Conservation (phyloP, 805 yeast species). For the baker's yeast (Saccharomyces cerevisiae) region DNA sequence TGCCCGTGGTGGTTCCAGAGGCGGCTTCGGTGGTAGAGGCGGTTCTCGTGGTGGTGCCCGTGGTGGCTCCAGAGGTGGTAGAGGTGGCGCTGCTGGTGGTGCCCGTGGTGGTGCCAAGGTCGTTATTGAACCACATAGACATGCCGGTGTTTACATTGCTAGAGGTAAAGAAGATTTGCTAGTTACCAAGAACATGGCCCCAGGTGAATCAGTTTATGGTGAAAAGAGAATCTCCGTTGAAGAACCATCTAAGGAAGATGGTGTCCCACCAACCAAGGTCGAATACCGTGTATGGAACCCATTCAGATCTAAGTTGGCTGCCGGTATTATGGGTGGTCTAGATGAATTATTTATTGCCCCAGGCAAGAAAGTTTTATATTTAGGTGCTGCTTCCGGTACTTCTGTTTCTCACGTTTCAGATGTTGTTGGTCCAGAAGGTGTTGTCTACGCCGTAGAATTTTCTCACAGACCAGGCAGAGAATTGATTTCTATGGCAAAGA, state of each 20-base stretch:
- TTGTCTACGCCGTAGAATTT: constrained; percentile 97
- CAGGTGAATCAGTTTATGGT: constrained; percentile 98
- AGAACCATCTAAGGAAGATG: constrained; percentile 84
- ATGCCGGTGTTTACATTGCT: constrained; percentile 97
- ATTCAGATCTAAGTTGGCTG: constrained; percentile 98
- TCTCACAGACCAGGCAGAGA: constrained; percentile 99
- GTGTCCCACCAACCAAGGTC: constrained; percentile 82
- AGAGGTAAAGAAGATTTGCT: constrained; percentile 98
- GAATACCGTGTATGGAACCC: constrained; percentile 99
- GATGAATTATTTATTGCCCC: constrained; percentile 96
- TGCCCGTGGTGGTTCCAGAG: constrained; percentile 33
- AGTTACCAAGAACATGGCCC: constrained; percentile 93
- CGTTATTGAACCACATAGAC: constrained; percentile 97
- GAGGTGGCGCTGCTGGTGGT: constrained; percentile 67
- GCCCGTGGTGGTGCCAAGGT: constrained; percentile 92
- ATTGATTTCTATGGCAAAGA: constrained; percentile 98
- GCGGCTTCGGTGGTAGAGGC: constrained; percentile 40
- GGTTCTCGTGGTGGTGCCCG: constrained; percentile 39
- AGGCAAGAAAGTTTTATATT: constrained; percentile 92
- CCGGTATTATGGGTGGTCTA: constrained; percentile 99
- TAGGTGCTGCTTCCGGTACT: constrained; percentile 99
- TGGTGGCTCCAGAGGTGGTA: constrained; percentile 39
- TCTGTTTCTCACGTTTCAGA: constrained; percentile 98
- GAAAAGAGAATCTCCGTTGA: constrained; percentile 93
- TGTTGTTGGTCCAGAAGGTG: constrained; percentile 97